phyloP scores from a whole-genome alignment of 352 stramenopile species.

The Pythium phragmitis region DNA sequence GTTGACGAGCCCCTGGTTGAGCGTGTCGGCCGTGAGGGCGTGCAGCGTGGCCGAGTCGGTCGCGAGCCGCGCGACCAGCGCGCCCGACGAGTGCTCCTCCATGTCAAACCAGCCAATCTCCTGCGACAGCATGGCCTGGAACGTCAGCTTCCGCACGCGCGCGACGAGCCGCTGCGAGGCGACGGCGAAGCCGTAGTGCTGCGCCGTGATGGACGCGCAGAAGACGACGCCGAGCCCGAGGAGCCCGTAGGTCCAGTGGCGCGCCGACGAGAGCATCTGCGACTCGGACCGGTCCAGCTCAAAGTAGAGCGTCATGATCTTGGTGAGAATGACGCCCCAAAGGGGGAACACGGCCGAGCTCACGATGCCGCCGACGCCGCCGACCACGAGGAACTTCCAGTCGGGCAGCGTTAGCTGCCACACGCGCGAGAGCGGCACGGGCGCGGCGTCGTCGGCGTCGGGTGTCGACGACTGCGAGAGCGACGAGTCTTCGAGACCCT shows the following conservation, averaged over 20 bases:
- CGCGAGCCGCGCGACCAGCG: slow-evolving; percentile 46
- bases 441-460: neutral
- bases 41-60: slow-evolving; percentile 62
- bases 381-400: slow-evolving; percentile 27
- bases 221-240: slow-evolving; percentile 30
- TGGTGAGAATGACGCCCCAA: slow-evolving; percentile 42
- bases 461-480: neutral
- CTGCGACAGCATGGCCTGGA: slow-evolving; percentile 50
- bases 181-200: slow-evolving; percentile 43
- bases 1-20: slow-evolving; percentile 38
- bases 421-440: slow-evolving; percentile 21
- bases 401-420: slow-evolving; percentile 35
- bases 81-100: slow-evolving; percentile 51
- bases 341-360: slow-evolving; percentile 38
- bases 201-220: slow-evolving; percentile 24
- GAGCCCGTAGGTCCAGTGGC: slow-evolving; percentile 35
- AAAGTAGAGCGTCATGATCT: slow-evolving; percentile 41
- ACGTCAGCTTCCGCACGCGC: slow-evolving; percentile 32
- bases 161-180: slow-evolving; percentile 38
- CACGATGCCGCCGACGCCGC: slow-evolving; percentile 26
- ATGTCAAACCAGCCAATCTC: slow-evolving; percentile 78
- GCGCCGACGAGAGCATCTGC: slow-evolving; percentile 22
- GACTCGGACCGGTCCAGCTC: slow-evolving; percentile 17
- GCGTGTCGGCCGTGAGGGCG: slow-evolving; percentile 35
- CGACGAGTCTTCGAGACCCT: neutral